A percentile compares a stretch with the other conserved stretches of the same genome.
phyloP scores from a whole-genome alignment of 805 yeast genomes.

The Saturnispora saitoi region DNA sequence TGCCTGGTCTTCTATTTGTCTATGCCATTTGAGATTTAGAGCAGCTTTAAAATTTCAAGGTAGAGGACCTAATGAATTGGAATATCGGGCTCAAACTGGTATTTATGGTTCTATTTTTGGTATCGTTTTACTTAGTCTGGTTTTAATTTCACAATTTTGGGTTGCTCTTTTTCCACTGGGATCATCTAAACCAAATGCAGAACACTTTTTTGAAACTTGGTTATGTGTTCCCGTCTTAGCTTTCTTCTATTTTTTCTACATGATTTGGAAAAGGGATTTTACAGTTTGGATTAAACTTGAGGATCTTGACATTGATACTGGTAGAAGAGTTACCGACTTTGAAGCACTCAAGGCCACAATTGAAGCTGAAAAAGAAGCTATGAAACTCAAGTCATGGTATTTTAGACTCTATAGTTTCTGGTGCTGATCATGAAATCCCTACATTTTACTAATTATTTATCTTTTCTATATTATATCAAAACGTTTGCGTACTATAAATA shows the following conservation, averaged over 20 bases:
- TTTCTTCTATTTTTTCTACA: constrained; percentile 33
- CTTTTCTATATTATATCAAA: neutral
- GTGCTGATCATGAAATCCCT: constrained; percentile 28
- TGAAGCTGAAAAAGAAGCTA: constrained; percentile 38
- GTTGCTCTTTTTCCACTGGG: constrained; percentile 58
- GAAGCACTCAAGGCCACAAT: constrained; percentile 43
- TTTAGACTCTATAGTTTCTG: constrained; percentile 42
- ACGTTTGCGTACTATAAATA: neutral
- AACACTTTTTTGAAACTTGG: constrained; percentile 54
- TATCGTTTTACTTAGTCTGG: constrained; percentile 43
- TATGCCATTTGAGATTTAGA: constrained; percentile 64
- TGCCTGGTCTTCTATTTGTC: constrained; percentile 71
- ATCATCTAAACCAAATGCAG: constrained; percentile 45
- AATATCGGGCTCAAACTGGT: constrained; percentile 62
- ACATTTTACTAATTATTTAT: neutral
- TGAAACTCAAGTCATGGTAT: constrained; percentile 35
- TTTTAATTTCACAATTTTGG: constrained; percentile 75
- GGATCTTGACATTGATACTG: constrained; percentile 53
- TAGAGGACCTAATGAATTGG: constrained; percentile 56
- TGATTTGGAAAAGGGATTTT: constrained; percentile 36
- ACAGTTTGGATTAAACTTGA: constrained; percentile 33
- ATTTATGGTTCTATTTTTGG: constrained; percentile 61
- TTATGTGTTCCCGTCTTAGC: constrained; percentile 57
- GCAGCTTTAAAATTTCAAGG: constrained; percentile 57
- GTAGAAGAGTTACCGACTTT: constrained; percentile 46